These are phyloP conservation scores for Crithidia acanthocephali DNA, from an alignment of 208 protist genomes.

Conservation along the genomic window DNA sequence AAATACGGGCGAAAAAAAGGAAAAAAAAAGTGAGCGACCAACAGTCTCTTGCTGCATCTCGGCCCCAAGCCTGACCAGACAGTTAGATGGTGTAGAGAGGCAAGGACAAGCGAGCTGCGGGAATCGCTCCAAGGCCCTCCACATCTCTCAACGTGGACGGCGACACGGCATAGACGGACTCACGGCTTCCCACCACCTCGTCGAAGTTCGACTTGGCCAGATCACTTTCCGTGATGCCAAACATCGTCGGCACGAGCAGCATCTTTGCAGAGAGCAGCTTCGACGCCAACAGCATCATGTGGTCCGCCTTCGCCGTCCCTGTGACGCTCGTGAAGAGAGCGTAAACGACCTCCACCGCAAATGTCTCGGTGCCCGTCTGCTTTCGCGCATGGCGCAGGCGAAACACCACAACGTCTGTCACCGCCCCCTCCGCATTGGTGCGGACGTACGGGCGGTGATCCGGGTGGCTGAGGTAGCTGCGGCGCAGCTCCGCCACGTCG, in stretches of 20 bases:
- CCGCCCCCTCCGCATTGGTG: conserved; percentile 6
- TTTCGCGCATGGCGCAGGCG: conserved; percentile 41
- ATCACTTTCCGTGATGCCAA: conserved; percentile 84
- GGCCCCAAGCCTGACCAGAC: background rate
- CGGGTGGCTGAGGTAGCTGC: conserved; percentile 38
- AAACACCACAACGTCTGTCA: conserved; percentile 73
- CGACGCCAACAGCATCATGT: conserved; percentile 63
- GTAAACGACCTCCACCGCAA: conserved; percentile 60
- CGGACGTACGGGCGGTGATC: conserved; percentile 31
- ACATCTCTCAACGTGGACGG: conserved; percentile 18
- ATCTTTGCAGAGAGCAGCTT: conserved; percentile 55
- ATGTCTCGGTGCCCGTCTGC: background rate
- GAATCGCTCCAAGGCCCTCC: conserved; percentile 39
- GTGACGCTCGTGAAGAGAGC: conserved; percentile 67
- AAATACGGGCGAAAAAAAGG: background rate
- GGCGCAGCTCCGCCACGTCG: conserved; percentile 38
- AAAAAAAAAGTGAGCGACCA: background rate
- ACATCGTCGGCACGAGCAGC: conserved; percentile 72
- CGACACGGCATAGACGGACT: conserved; percentile 72
- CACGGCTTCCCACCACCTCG: conserved; percentile 48
- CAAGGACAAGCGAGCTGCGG: conserved; percentile 60
- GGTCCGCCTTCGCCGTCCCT: conserved; percentile 60
- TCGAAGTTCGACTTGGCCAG: conserved; percentile 81
- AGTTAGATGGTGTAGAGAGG: conserved; percentile 57
- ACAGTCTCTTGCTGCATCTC: background rate